Evolutionary conservation across 2,329 filamentous ascomycete species (phyloP), one percentile per base, ranked within the genome.

Genomic region (Verticillium nubilum): DNA sequence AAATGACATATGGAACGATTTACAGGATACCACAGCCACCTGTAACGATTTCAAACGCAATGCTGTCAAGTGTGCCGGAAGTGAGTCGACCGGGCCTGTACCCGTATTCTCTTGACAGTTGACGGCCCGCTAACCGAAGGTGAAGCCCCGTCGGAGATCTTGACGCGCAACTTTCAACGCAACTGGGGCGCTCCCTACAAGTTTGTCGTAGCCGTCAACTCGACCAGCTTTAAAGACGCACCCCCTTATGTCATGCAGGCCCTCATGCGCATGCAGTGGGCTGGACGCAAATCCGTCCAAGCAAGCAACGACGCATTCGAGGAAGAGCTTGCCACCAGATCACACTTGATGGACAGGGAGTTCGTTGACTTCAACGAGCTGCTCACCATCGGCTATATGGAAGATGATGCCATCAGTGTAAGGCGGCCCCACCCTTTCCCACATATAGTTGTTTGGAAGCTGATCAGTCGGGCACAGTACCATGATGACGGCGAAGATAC

Each of bases 151-250:
- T 50, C 42, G 10, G 79, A 82, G 58, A 73, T 76, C 4, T 68
- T 83, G 4, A 83, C 79, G 1, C 74, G 78, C 0, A 81, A 86
- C 57, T 86, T 82, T 60, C 70, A 74, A 2, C 76, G 78, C 29
- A 86, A 86, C 62, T 84, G 80, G 76, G 87, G 87, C 2, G 86
- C 86, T 61, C 80, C 81, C 0, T 90, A 90, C 69, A 89, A 89
- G 58, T 90, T 86, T 65, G 79, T 84, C 35, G 85, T 86, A 1
- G 74, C 77, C 1, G 81, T 84, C 2, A 72, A 78, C 5, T 82
- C 77, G 4, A 73, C 69, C n/a, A 70, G 75, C 0, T 86, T 87
- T 60, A 65, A 71, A 2, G 72, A 78, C 4, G 80, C 83, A 0
- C 81, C 80, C 0, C 59, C 70, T 1, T 70, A 76, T 0, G 76